A percentile compares a stretch with the other conserved stretches of the same genome.
phyloP scores from a whole-genome alignment of 306 rosid species.

The Cicer cuneatum region DNA sequence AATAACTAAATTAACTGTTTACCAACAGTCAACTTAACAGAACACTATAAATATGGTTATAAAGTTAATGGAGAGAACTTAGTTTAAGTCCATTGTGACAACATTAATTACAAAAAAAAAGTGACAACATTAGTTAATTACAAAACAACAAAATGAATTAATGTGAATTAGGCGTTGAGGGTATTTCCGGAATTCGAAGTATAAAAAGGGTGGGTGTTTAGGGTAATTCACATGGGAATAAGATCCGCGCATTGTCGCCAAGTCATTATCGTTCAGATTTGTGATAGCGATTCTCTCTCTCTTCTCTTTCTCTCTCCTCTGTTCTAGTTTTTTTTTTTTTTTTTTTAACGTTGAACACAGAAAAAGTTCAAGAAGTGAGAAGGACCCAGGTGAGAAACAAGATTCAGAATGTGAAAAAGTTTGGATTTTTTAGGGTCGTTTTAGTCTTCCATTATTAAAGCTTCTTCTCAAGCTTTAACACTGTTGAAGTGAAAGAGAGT shows the following conservation, averaged over 20 bases:
- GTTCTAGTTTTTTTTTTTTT: background rate
- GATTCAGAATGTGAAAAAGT: constrained; percentile 28
- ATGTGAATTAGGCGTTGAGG: constrained; percentile 24
- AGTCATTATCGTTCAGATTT: constrained; percentile 85
- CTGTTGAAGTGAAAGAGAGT: constrained; percentile 40
- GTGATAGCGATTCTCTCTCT: constrained; percentile 64
- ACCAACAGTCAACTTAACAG: background rate
- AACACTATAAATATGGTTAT: no score
- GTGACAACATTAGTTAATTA: constrained; percentile 29
- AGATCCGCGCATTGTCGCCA: constrained; percentile 67
- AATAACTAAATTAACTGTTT: constrained; percentile 7
- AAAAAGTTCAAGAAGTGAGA: constrained; percentile 7
- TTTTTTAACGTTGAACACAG: constrained; percentile 7
- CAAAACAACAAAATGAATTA: background rate
- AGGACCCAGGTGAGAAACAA: constrained; percentile 17
- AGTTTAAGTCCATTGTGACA: background rate
- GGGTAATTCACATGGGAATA: constrained; percentile 54
- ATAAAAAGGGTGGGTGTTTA: constrained; percentile 30
- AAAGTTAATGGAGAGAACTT: background rate
- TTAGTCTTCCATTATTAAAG: background rate
- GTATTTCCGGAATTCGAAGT: background rate
- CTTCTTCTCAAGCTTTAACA: constrained; percentile 10
- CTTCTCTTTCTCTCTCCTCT: background rate
- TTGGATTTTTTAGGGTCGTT: background rate
- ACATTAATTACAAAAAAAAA: background rate